phyloP scores from a whole-genome alignment of 306 rosid species.

The Prunus salicina region DNA sequence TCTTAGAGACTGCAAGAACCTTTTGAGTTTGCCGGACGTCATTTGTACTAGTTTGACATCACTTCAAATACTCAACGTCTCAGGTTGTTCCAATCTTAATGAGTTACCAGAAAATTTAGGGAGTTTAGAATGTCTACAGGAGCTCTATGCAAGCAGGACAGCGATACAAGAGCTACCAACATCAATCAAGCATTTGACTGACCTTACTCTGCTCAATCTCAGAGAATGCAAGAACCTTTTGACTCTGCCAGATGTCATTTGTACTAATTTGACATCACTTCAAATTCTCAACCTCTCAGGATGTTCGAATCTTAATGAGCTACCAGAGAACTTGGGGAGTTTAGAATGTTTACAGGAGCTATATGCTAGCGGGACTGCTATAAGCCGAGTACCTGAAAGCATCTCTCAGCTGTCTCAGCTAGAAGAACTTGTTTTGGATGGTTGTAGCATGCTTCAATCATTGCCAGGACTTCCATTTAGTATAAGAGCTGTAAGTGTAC shows the following conservation, averaged over 20 bases:
- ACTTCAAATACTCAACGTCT: not conserved
- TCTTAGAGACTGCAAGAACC: not conserved
- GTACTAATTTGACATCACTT: not conserved
- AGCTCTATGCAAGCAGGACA: slow-evolving; percentile 8
- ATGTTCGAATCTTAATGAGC: not conserved
- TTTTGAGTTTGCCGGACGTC: not conserved
- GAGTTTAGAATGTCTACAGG: slow-evolving; percentile 1
- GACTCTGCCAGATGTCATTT: not conserved
- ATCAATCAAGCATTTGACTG: slow-evolving; percentile 7
- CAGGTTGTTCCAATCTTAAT: slow-evolving; percentile 4
- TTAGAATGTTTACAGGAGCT: slow-evolving; percentile 14
- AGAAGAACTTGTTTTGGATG: not conserved
- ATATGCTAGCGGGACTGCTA: not conserved
- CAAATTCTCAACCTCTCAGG: slow-evolving; percentile 7
- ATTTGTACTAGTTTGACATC: slow-evolving; percentile 4
- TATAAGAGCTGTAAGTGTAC: not conserved
- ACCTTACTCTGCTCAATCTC: not conserved
- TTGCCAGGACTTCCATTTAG: slow-evolving; percentile 16
- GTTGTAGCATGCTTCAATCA: slow-evolving; percentile 4
- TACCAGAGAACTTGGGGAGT: slow-evolving; percentile 16
- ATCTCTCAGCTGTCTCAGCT: slow-evolving; percentile 20
- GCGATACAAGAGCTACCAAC: slow-evolving; percentile 2
- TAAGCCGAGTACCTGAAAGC: slow-evolving; percentile 12
- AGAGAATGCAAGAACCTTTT: not conserved
- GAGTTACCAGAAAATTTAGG: slow-evolving; percentile 9